Conservation (phyloP, 192 early-diverging fungal species). For the Coemansia sp. region DNA sequence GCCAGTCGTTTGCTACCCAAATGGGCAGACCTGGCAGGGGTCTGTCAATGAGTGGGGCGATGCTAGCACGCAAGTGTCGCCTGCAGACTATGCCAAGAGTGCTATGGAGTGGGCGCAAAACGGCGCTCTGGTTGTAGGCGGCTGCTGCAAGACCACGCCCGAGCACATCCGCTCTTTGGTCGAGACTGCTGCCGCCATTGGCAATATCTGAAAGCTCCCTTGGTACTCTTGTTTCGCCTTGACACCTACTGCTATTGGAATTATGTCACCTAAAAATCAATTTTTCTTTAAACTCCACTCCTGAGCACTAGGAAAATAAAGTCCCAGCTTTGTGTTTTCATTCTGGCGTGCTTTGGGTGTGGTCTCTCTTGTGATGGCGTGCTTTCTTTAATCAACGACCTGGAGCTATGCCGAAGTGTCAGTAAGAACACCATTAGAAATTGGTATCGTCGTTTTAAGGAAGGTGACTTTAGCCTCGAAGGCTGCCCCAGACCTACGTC, state of each 20-base stretch:
- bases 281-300: neutral
- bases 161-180: constrained; percentile 43
- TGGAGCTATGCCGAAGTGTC: neutral
- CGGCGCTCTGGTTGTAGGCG: constrained; percentile 57
- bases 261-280: neutral
- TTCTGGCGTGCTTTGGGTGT: neutral
- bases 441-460: neutral
- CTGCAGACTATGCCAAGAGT: constrained; percentile 40
- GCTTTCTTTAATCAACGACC: neutral
- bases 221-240: too few species aligned
- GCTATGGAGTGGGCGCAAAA: constrained; percentile 24
- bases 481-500: neutral
- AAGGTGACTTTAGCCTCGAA: neutral
- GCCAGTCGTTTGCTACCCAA: constrained; percentile 57
- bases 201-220: neutral
- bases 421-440: neutral
- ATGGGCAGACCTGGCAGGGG: constrained; percentile 55
- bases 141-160: constrained; percentile 62
- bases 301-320: too few species aligned
- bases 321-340: neutral
- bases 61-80: constrained; percentile 3
- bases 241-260: too few species aligned
- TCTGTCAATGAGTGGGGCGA: constrained; percentile 27
- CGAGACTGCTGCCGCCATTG: neutral
- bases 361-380: neutral